Evolutionary conservation across 164 flowering plant species (phyloP), one percentile per base, ranked within the genome.

Genomic region (Annona cherimola): DNA sequence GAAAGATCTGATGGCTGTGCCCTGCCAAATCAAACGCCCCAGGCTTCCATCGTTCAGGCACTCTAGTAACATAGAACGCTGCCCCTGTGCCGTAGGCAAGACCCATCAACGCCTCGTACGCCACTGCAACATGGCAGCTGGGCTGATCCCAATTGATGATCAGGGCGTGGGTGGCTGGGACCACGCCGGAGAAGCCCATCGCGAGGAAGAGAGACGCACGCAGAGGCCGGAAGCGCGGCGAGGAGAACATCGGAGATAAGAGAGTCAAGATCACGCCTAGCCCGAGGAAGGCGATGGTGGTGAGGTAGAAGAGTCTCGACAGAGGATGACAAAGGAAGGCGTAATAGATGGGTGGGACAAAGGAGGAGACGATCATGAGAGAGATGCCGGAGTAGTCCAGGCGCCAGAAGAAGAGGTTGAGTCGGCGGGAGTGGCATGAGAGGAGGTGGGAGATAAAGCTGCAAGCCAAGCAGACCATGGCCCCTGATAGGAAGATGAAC

Each of bases 1-100:
- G 99, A 78, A 95, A 95, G 39, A 95, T 91, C 88, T 95, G 99
- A 72, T 95, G 99, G 78, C 99, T 95, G 70, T 93, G 99, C 3
- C 99, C 99, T 35, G 88, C 92, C 68, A 93, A 76, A 69, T 95
- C 99, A 59, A 93, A 93, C 42, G 85, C 81, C 42, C 99, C 99
- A 4, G 99, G 99, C 77, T 81, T 87, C 97, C 93, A 95, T 71
- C 88, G 73, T 78, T 95, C 99, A 0, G 99, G 99, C 14, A 95
- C 70, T 73, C 99, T 81, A 11, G 78, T 76, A 1, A 89, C 86
- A 70, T 95, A 95, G 71, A 95, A 87, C 8, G 63, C 84, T 0
- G 84, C 90, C 45, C 99, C 98, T 0, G 69, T 61, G 0, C 88
- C 88, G 69, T 95, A 95, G 4, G 83, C 70, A 64, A 89, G 45